Base-by-base conservation (phyloP, 2,329 filamentous ascomycete genomes). In the Corynespora cassiicola region DNA sequence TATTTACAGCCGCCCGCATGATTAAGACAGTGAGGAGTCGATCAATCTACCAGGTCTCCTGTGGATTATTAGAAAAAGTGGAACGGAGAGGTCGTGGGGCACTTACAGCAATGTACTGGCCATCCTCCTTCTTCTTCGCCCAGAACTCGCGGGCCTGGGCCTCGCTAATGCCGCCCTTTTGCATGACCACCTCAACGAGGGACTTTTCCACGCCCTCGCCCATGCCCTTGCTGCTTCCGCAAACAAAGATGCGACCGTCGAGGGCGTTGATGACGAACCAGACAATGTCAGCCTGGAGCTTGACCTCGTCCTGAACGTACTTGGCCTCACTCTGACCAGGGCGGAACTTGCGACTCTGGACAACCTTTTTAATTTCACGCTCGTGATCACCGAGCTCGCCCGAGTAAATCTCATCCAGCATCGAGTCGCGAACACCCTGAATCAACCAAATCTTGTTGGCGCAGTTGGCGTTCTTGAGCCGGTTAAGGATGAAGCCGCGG, bases 391-490 rank as follows among this genome's bases (percentile, higher is more conserved):
- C 94, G 81, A 95, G 95, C 68, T 99, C 94, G 54, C 94, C 94
- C 42, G 86, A 89, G 75, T 99, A 99, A 25, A 99, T 85, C 72
- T 99, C 94, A 62, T 99, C 94, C 15, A 97, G 82, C 26, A 95
- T 82, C 17, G 88, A 90, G 71, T 99, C 94, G n/a, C 91, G 87
- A 29, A 96, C 85, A 24, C 91, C 91, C 72, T 96, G 91, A 28
- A 96, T 81, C 29, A 96, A 88, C 91, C 91, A 96, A 58, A 96
- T 92, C 74, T 96, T 96, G 77, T 96, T 96, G 48, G 90, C 90
- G 63, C 91, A 96, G 72, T 95, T 96, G 62, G 91, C 91, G 47
- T 90, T 94, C 78, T 92, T 92, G 40, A 96, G 78, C 9, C 91
- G 82, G 43, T 95, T 89, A 73, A 97, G 88, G 28, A 99, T 95